phyloP scores from a whole-genome alignment of 148 eudicot genomes.

The Silene uniflora region DNA sequence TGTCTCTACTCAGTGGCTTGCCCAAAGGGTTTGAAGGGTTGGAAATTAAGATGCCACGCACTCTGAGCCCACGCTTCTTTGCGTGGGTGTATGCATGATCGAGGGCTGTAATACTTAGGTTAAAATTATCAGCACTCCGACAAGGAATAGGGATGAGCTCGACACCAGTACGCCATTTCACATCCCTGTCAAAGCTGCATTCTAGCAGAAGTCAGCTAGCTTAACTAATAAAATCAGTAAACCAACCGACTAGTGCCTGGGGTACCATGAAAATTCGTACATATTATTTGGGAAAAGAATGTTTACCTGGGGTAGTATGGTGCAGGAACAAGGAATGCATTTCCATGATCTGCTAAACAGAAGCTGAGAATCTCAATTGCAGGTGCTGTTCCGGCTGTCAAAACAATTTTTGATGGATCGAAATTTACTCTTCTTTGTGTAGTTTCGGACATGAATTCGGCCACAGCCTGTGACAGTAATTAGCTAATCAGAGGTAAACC shows the following conservation, averaged over 20 bases:
- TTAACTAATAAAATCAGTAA: no score
- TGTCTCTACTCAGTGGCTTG: conserved; percentile 51
- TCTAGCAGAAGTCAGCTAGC: not conserved
- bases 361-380: conserved; percentile 83
- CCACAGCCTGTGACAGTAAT: conserved; percentile 51
- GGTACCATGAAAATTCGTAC: not conserved
- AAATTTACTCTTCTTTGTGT: conserved; percentile 51
- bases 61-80: conserved; percentile 75
- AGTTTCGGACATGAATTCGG: conserved; percentile 67
- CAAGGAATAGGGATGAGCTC: conserved; percentile 90
- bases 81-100: conserved; percentile 80
- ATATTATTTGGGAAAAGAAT: not conserved
- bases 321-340: conserved; percentile 91
- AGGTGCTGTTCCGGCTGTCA: conserved; percentile 64
- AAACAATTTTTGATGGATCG: conserved; percentile 56
- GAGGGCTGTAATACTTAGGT: conserved; percentile 51
- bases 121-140: conserved; percentile 82
- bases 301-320: conserved; percentile 83
- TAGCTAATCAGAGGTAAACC: no score
- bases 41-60: conserved; percentile 75
- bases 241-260: no score
- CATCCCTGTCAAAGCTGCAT: conserved; percentile 75
- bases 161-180: conserved; percentile 88
- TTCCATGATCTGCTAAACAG: conserved; percentile 85
- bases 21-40: conserved; percentile 82